Evolutionary conservation across 192 early-diverging fungal genomes (phyloP), one percentile per base, ranked within the genome.

Genomic region (Coemansia brasiliensis): DNA sequence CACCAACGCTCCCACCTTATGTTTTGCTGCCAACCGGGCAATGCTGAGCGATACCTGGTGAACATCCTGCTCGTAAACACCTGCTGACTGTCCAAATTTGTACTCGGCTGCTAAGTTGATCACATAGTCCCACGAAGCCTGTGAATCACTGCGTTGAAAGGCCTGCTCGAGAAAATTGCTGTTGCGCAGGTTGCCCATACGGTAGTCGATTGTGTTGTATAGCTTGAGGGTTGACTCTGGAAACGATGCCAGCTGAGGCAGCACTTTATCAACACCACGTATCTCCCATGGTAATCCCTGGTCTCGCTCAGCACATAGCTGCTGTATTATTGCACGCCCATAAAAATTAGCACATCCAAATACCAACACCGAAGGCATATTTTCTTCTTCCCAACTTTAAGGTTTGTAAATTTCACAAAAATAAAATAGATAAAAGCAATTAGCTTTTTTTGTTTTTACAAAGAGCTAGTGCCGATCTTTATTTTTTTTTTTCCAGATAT

Each of bases 71-170:
- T 63, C 52, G 51, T 64, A 78, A 64, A 92, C 93, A 55, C 86
- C 86, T 13, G 88, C 81, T 0, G 87, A 72, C 65, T 92, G 93
- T 0, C 91, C 91, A 78, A 94, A 98, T 64, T 95, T 96, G 49
- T 87, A 91, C 69, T 98, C 95, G 16, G 87, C 87, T n/a, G 94
- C 95, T 64, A 92, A 83, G 75, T 98, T 94, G 79, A 97, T 85
- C 11, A 98, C 95, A 65, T 89, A 93, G 78, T 98, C 95, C 77
- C 88, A 98, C 29, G 77, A 61, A 2, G 65, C 65, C 4, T 83
- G 86, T 59, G 92, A 87, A 24, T 84, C 81, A 29, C 81, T 74
- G 12, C 32, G 17, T 15, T 80, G 80, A 71, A 92, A 95, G 21
- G 83, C 86, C 57, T 86, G 84, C 59, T 86, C 86, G 16, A 89